Evolutionary conservation across 768 basidiomycete genomes (phyloP).

Genomic region (Filobasidium wieringae): DNA sequence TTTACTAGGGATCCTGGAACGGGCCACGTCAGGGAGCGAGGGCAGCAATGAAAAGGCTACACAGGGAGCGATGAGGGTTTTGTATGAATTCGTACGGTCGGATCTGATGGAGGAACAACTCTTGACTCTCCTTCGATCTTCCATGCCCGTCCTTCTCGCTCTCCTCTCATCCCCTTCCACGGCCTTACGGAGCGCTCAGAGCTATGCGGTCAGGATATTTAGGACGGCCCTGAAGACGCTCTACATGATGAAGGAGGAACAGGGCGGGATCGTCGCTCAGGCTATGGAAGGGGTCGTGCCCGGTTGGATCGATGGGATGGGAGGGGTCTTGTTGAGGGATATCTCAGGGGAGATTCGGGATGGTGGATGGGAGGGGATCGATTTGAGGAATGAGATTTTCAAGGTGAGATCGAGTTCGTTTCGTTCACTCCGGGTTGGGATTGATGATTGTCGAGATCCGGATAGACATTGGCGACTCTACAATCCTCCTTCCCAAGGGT

Average conservation of each 20-base stretch:
- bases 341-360: slow-evolving; percentile 49
- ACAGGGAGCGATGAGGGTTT: slow-evolving; percentile 91
- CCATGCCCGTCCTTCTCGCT: slow-evolving; percentile 67
- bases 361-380: slow-evolving; percentile 66
- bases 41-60: slow-evolving; percentile 53
- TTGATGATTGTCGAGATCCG: background rate
- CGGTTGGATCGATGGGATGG: slow-evolving; percentile 84
- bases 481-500: slow-evolving; percentile 65
- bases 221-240: slow-evolving; percentile 76
- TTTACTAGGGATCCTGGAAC: slow-evolving; percentile 64
- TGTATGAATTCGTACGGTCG: slow-evolving; percentile 85
- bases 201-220: slow-evolving; percentile 57
- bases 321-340: slow-evolving; percentile 55
- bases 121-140: slow-evolving; percentile 73
- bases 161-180: background rate
- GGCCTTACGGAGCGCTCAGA: background rate
- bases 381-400: slow-evolving; percentile 71
- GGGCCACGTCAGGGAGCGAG: slow-evolving; percentile 42
- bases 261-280: slow-evolving; percentile 73
- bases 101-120: slow-evolving; percentile 93
- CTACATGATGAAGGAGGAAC: slow-evolving; percentile 89
- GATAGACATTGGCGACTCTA: slow-evolving; percentile 65
- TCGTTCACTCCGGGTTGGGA: background rate
- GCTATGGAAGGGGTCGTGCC: slow-evolving; percentile 70
- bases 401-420: slow-evolving; percentile 46